These are phyloP conservation scores for Plasmodium inui DNA, from an alignment of 169 alveolate genomes.

Conservation along the genomic window DNA sequence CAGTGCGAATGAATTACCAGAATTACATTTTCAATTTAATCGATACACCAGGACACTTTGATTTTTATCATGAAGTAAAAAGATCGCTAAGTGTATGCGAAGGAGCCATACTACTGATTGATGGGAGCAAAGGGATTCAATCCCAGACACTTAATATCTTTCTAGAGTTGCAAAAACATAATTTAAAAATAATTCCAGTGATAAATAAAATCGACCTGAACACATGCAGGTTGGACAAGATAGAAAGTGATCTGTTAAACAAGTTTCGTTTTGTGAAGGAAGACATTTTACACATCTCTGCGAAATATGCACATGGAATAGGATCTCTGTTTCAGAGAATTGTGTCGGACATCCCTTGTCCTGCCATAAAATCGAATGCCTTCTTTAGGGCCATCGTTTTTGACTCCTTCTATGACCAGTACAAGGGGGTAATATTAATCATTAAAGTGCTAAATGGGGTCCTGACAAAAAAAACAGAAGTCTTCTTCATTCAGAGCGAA, in stretches of 20 bases:
- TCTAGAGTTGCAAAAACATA: slow-evolving; percentile 88
- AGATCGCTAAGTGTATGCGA: slow-evolving; percentile 95
- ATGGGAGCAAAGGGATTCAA: slow-evolving; percentile 94
- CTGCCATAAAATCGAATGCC: slow-evolving; percentile 79
- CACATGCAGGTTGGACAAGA: slow-evolving; percentile 79
- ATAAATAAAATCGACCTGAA: slow-evolving; percentile 93
- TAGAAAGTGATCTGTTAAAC: slow-evolving; percentile 76
- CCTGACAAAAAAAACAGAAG: slow-evolving; percentile 79
- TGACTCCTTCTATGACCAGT: slow-evolving; percentile 92
- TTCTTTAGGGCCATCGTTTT: slow-evolving; percentile 92
- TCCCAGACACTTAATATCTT: slow-evolving; percentile 94
- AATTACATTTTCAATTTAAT: slow-evolving; percentile 94
- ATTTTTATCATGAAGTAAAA: slow-evolving; percentile 95
- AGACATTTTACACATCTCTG: slow-evolving; percentile 90
- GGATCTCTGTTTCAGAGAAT: slow-evolving; percentile 87
- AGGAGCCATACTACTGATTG: slow-evolving; percentile 93
- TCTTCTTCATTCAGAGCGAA: slow-evolving; percentile 77
- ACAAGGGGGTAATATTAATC: slow-evolving; percentile 92
- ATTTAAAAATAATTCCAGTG: slow-evolving; percentile 93
- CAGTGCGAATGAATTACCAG: slow-evolving; percentile 81
- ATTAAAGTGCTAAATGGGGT: slow-evolving; percentile 85
- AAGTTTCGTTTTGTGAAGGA: slow-evolving; percentile 81
- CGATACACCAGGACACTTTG: slow-evolving; percentile 97
- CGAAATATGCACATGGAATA: slow-evolving; percentile 91
- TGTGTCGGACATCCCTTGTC: slow-evolving; percentile 88